These are phyloP conservation scores for Aspergillus texensis DNA, from an alignment of 2,329 filamentous ascomycete genomes.

Conservation along the genomic window DNA sequence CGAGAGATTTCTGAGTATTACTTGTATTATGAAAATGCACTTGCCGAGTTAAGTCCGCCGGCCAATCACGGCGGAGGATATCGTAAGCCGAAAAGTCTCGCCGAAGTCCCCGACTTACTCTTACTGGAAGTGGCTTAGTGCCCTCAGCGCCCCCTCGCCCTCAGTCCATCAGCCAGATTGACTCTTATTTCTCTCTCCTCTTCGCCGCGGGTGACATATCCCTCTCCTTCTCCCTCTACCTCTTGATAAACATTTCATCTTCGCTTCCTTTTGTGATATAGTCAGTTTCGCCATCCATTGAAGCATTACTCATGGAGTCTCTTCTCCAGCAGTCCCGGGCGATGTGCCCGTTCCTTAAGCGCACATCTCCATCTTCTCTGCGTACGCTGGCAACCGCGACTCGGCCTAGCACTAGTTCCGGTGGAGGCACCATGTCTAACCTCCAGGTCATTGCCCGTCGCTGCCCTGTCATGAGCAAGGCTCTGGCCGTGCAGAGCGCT, in stretches of 20 bases:
- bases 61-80: conserved; percentile 7
- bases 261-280: not conserved
- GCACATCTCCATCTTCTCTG: conserved; percentile 87
- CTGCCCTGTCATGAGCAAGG: conserved; percentile 99
- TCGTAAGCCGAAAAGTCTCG: conserved; percentile 6
- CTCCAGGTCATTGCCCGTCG: conserved; percentile 90
- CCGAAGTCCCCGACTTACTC: not conserved
- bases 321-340: conserved; percentile 92
- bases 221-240: not conserved
- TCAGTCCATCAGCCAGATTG: not conserved
- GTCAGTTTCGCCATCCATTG: conserved; percentile 6
- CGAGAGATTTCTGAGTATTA: too few species aligned
- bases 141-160: not conserved
- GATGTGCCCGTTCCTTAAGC: conserved; percentile 96
- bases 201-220: not conserved
- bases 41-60: not conserved
- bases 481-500: conserved; percentile 77
- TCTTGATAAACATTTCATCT: not conserved
- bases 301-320: conserved; percentile 72
- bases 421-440: conserved; percentile 94
- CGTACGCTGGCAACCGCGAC: conserved; percentile 77
- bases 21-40: not conserved
- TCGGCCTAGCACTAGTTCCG: conserved; percentile 66
- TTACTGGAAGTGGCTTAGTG: not conserved
- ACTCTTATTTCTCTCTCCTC: not conserved